Conservation (phyloP, 768 basidiomycete species). For the Rhizopogon sp. region DNA sequence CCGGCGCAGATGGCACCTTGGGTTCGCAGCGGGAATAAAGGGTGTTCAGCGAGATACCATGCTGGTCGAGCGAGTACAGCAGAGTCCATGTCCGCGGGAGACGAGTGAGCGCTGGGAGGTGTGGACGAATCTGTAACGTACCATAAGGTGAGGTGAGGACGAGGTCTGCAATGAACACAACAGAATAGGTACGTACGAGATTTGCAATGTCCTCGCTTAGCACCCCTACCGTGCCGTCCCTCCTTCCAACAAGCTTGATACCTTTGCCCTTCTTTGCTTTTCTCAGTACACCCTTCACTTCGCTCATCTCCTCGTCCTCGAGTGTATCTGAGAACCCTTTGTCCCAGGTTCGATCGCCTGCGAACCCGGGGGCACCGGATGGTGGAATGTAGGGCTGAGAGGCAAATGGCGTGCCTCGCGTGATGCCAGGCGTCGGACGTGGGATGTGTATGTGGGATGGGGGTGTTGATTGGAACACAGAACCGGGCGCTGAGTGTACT, state of each 20-base stretch:
- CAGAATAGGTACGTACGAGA: constrained; percentile 38
- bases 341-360: constrained; percentile 64
- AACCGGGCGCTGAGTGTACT: constrained; percentile 5
- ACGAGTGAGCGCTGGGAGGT: constrained; percentile 69
- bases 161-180: not conserved
- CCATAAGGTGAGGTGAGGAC: not conserved
- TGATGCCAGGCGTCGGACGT: constrained; percentile 12
- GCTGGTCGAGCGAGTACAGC: constrained; percentile 88
- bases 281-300: constrained; percentile 44
- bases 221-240: constrained; percentile 48
- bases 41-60: constrained; percentile 89
- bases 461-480: constrained; percentile 11
- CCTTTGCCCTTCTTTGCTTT: constrained; percentile 21
- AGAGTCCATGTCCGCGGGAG: constrained; percentile 72
- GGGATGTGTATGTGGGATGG: not conserved
- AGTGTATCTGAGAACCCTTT: constrained; percentile 53
- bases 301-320: constrained; percentile 34
- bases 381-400: constrained; percentile 41
- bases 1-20: constrained; percentile 21
- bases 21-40: constrained; percentile 66
- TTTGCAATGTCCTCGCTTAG: constrained; percentile 52
- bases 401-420: constrained; percentile 50
- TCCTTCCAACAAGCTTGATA: constrained; percentile 51
- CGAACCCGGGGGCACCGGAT: constrained; percentile 74
- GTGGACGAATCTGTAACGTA: constrained; percentile 52